Conservation (phyloP, 805 yeast genomes). For the Candida sithepensis region DNA sequence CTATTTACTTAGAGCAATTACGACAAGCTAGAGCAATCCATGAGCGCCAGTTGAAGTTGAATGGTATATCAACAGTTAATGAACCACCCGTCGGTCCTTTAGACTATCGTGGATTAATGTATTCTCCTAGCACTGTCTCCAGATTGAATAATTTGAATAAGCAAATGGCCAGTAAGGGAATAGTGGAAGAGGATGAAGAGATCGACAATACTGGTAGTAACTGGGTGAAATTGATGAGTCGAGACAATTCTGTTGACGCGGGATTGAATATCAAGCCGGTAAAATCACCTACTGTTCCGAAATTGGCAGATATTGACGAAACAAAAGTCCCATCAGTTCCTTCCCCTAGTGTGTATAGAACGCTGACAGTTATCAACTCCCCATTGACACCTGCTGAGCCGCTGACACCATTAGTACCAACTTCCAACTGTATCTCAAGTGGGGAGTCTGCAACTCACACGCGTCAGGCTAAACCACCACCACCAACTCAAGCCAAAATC, state of each 20-base stretch:
- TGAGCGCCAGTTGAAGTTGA: conserved; percentile 16
- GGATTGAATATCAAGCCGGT: background rate
- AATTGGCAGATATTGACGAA: background rate
- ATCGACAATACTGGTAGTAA: conserved; percentile 3
- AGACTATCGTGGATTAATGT: conserved; percentile 12
- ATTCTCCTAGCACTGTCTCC: conserved; percentile 23
- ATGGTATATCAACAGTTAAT: conserved; percentile 22
- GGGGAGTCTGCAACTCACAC: background rate
- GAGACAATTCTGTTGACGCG: background rate
- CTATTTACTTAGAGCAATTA: background rate
- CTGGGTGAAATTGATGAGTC: conserved; percentile 9
- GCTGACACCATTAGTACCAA: background rate
- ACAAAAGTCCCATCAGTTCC: background rate
- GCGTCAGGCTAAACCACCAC: background rate
- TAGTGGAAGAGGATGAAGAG: background rate
- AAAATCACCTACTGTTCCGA: background rate
- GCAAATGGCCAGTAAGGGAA: background rate
- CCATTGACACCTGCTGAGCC: background rate
- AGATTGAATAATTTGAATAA: conserved; percentile 10
- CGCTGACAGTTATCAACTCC: background rate
- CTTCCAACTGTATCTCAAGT: background rate
- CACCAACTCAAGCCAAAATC: background rate
- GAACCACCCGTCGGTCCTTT: conserved; percentile 11
- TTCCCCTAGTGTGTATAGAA: background rate
- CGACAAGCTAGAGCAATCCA: background rate